phyloP scores from a whole-genome alignment of 1,284 basidiomycete genomes.

The Puccinia sorghi region DNA sequence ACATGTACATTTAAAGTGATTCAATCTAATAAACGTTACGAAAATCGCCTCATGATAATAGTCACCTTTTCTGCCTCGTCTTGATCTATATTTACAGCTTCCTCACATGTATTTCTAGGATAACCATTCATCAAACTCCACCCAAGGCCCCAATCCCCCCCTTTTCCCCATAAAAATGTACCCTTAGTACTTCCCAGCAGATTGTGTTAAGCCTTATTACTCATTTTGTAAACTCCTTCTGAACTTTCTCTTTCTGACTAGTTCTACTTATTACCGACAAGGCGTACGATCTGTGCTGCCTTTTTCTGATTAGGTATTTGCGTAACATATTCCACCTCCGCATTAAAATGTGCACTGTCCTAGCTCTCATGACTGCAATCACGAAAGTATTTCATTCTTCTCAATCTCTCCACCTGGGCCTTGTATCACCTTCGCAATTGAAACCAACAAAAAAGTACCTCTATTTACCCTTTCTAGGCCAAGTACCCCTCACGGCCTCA shows the following conservation, averaged over 20 bases:
- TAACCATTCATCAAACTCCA: background rate
- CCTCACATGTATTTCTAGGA: background rate
- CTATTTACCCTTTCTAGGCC: background rate
- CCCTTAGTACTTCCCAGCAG: background rate
- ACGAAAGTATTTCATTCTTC: background rate
- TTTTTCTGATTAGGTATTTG: background rate
- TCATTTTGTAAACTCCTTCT: background rate
- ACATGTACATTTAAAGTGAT: background rate
- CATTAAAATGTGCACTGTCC: background rate
- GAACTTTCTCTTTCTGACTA: background rate
- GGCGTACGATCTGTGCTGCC: background rate
- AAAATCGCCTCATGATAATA: background rate
- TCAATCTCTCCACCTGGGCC: background rate
- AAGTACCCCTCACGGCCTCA: background rate
- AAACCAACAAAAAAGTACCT: background rate
- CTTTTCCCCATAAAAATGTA: background rate
- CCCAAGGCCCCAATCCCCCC: background rate
- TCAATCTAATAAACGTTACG: background rate
- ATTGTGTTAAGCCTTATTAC: no score
- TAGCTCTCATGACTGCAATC: constrained; percentile 5
- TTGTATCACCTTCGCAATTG: background rate
- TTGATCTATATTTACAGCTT: background rate
- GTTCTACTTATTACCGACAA: background rate
- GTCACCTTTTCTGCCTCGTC: background rate
- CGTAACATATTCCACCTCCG: no score